A percentile compares a stretch with the other conserved stretches of the same genome.
phyloP scores from a whole-genome alignment of 805 yeast species.

The Naumovozyma baii region DNA sequence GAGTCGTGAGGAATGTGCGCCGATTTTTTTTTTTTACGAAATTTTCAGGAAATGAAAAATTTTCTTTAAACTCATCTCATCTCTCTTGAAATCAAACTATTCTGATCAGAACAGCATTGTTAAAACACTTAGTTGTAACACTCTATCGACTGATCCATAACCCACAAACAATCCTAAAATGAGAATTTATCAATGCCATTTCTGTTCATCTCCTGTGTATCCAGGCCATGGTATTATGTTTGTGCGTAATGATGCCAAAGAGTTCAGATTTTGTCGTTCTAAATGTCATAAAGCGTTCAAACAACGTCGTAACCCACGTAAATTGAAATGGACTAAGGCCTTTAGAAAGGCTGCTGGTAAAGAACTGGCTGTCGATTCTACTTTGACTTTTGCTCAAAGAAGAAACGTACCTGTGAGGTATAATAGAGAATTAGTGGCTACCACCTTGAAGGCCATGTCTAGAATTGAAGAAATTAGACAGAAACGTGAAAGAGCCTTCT shows the following conservation, averaged over 20 bases:
- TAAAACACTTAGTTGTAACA: not conserved
- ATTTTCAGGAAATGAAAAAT: not conserved
- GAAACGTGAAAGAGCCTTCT: slow-evolving; percentile 96
- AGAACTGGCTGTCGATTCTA: slow-evolving; percentile 94
- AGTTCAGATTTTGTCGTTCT: slow-evolving; percentile 93
- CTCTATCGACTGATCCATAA: not conserved
- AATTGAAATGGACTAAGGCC: slow-evolving; percentile 96
- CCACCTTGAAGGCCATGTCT: slow-evolving; percentile 90
- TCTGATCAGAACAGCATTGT: too few relatives aligned
- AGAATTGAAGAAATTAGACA: slow-evolving; percentile 93
- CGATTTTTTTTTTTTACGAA: slow-evolving; percentile 3
- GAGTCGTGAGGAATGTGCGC: not conserved
- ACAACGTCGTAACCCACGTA: slow-evolving; percentile 97
- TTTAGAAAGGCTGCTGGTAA: slow-evolving; percentile 98
- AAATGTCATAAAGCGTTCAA: slow-evolving; percentile 97
- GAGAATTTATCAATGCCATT: slow-evolving; percentile 90
- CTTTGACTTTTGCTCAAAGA: slow-evolving; percentile 92
- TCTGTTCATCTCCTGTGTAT: slow-evolving; percentile 94
- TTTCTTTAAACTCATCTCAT: not conserved
- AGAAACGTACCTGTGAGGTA: slow-evolving; percentile 97
- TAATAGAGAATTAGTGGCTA: slow-evolving; percentile 90
- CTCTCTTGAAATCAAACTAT: too few relatives aligned
- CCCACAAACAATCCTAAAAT: slow-evolving; percentile 28
- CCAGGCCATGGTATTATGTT: slow-evolving; percentile 94
- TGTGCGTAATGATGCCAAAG: slow-evolving; percentile 96